Evolutionary conservation across 148 eudicot species (phyloP).

Genomic region (Persicaria maculosa): DNA sequence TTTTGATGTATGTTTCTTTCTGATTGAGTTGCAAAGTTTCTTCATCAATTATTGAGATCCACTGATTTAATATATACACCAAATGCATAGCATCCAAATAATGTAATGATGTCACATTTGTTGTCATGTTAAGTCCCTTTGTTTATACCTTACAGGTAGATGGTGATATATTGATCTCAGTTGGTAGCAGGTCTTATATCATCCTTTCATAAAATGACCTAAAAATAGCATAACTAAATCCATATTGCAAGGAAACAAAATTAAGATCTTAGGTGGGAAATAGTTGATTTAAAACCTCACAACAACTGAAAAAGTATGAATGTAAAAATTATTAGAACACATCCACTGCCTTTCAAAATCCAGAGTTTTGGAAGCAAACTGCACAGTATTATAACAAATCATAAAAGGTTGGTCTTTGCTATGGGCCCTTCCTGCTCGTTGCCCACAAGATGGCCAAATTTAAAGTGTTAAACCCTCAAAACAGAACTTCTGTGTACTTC

Average conservation of each 20-base stretch:
- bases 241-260: too few species aligned
- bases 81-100: background rate
- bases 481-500: background rate
- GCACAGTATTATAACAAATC: background rate
- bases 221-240: too few species aligned
- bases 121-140: background rate
- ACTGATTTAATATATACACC: background rate
- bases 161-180: background rate
- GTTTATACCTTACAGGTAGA: background rate
- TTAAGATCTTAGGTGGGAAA: background rate
- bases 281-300: background rate
- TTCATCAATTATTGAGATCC: background rate
- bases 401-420: background rate
- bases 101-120: background rate
- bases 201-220: background rate
- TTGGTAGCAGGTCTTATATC: background rate
- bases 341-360: background rate
- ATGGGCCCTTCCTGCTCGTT: background rate
- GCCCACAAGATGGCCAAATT: background rate
- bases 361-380: background rate
- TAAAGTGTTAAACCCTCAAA: background rate
- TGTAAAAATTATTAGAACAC: background rate
- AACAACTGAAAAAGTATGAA: too few species aligned
- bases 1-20: background rate
- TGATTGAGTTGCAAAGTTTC: too few species aligned